Conservation (phyloP, 305 asterid genomes). For the Fraxinus paxiana region DNA sequence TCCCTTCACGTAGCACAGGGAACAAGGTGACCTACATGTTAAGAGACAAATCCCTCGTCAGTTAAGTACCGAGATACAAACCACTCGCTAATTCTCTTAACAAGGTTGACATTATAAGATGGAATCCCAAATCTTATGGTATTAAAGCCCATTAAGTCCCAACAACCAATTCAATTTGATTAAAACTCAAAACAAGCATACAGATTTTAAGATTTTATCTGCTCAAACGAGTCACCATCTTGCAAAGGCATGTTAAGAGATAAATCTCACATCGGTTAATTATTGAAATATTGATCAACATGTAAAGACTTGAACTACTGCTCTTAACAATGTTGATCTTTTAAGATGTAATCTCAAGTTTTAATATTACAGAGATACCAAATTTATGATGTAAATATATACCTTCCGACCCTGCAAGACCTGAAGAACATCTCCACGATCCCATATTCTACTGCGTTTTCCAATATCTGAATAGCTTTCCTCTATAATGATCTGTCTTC, state of each 20-base stretch:
- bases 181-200: neutral
- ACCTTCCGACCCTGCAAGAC: slow-evolving; percentile 27
- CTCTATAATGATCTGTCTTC: slow-evolving; percentile 29
- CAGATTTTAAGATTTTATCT: neutral
- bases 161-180: neutral
- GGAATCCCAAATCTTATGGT: neutral
- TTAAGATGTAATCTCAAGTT: neutral
- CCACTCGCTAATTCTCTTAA: no score
- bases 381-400: neutral
- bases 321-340: neutral
- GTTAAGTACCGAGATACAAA: neutral
- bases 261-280: neutral
- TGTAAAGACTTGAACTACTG: neutral
- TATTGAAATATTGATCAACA: neutral
- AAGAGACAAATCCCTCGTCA: neutral
- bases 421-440: slow-evolving; percentile 20
- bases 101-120: no score
- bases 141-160: no score
- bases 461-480: slow-evolving; percentile 19
- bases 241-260: neutral
- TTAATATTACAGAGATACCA: neutral
- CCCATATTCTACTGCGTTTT: slow-evolving; percentile 35
- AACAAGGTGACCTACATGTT: neutral
- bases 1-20: neutral
- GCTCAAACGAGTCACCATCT: neutral